These are phyloP conservation scores for Luvunga scandens DNA, from an alignment of 345 rosid genomes.

Conservation along the genomic window DNA sequence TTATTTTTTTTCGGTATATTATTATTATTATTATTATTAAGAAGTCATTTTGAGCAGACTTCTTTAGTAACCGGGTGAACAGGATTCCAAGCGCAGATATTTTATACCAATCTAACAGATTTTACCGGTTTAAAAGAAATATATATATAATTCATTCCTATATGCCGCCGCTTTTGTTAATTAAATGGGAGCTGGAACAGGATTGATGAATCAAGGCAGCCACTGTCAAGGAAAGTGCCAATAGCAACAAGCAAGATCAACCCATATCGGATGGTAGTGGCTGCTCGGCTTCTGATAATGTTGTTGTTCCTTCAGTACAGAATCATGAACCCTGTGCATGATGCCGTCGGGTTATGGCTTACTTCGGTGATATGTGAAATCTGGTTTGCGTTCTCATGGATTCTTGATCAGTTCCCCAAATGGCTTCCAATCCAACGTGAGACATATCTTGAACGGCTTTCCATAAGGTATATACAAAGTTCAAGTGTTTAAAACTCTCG, in stretches of 20 bases:
- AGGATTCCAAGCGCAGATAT: too few relatives aligned
- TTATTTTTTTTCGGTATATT: too few relatives aligned
- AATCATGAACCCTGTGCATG: slow-evolving; percentile 74
- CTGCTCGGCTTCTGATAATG: slow-evolving; percentile 73
- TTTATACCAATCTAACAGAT: too few relatives aligned
- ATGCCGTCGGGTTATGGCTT: slow-evolving; percentile 89
- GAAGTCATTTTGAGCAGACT: too few relatives aligned
- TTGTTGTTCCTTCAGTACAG: slow-evolving; percentile 86
- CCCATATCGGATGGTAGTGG: slow-evolving; percentile 94
- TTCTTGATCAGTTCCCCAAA: slow-evolving; percentile 96
- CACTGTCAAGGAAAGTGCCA: slow-evolving; percentile 85
- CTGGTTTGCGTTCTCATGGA: slow-evolving; percentile 95
- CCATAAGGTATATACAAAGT: slow-evolving; percentile 46
- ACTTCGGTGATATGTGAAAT: slow-evolving; percentile 86
- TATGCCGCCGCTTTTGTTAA: background rate
- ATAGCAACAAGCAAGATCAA: slow-evolving; percentile 89
- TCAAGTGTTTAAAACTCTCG: background rate
- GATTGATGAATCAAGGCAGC: slow-evolving; percentile 88
- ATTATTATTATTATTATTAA: too few relatives aligned
- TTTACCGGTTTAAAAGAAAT: too few relatives aligned
- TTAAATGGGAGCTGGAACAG: slow-evolving; percentile 37
- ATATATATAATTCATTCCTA: background rate
- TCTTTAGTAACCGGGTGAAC: too few relatives aligned
- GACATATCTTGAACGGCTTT: slow-evolving; percentile 89
- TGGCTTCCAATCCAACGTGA: slow-evolving; percentile 92